Conservation (phyloP, 2,329 filamentous ascomycete species). For the Colletotrichum cereale region DNA sequence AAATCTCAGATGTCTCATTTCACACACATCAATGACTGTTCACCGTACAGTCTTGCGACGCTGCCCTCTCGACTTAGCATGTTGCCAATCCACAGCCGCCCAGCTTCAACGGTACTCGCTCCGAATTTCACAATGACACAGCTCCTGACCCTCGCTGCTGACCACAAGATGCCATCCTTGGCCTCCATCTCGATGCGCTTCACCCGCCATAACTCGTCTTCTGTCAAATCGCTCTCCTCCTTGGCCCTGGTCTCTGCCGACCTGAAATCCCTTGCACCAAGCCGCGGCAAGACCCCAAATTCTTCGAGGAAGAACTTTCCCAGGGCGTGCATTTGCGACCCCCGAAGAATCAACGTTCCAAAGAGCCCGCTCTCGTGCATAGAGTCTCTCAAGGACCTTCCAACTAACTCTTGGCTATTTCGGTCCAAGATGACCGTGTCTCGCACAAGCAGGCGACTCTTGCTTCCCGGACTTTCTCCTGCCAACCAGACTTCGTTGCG, state of each 20-base stretch:
- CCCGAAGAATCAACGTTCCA: slow-evolving; percentile 87
- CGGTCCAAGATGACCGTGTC: slow-evolving; percentile 84
- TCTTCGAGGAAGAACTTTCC: slow-evolving; percentile 82
- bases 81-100: slow-evolving; percentile 80
- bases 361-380: slow-evolving; percentile 84
- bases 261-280: slow-evolving; percentile 85
- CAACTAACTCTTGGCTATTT: slow-evolving; percentile 51
- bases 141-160: slow-evolving; percentile 81
- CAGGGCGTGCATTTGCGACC: slow-evolving; percentile 74
- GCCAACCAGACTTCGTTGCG: slow-evolving; percentile 86
- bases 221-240: slow-evolving; percentile 52
- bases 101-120: slow-evolving; percentile 83
- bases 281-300: slow-evolving; percentile 81
- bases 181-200: slow-evolving; percentile 70
- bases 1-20: slow-evolving; percentile 8
- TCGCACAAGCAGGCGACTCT: slow-evolving; percentile 78
- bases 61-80: slow-evolving; percentile 83
- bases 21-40: slow-evolving; percentile 84
- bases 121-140: slow-evolving; percentile 95
- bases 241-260: slow-evolving; percentile 61
- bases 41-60: slow-evolving; percentile 78
- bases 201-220: slow-evolving; percentile 65
- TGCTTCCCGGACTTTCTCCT: slow-evolving; percentile 49
- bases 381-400: slow-evolving; percentile 64
- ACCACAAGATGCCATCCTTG: slow-evolving; percentile 78